Conservation (phyloP, 768 basidiomycete genomes). For the Lyophyllum shimeji region DNA sequence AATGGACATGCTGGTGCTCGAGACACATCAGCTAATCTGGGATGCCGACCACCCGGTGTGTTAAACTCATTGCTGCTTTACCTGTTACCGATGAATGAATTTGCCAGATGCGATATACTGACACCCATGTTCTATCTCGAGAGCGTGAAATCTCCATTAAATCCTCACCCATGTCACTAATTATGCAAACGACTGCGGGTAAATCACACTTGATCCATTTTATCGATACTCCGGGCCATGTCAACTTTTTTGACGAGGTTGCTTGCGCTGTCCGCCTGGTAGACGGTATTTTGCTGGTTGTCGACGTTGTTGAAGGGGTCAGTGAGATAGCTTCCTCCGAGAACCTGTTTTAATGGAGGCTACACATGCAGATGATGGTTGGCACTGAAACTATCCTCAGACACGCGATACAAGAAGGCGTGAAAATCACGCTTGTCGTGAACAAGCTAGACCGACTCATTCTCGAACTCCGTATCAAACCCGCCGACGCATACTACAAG, state of each 20-base stretch:
- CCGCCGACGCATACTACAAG: constrained; percentile 97
- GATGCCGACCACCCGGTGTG: constrained; percentile 87
- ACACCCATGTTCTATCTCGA: constrained; percentile 88
- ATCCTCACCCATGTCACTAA: constrained; percentile 93
- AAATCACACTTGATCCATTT: constrained; percentile 94
- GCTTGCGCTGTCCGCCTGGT: constrained; percentile 82
- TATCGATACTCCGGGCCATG: constrained; percentile 97
- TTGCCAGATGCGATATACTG: constrained; percentile 86
- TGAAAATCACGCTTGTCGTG: constrained; percentile 89
- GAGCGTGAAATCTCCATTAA: constrained; percentile 93
- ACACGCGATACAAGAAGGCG: constrained; percentile 85
- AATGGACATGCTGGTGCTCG: constrained; percentile 95
- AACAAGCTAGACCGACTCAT: constrained; percentile 99
- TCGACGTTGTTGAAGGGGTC: constrained; percentile 98
- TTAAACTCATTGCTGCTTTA: background rate
- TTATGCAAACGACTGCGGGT: constrained; percentile 79
- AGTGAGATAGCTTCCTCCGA: constrained; percentile 24
- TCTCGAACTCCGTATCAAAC: constrained; percentile 93
- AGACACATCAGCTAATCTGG: constrained; percentile 95
- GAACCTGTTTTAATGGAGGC: background rate
- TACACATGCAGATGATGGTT: constrained; percentile 72
- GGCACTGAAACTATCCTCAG: constrained; percentile 87
- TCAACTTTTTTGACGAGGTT: constrained; percentile 98
- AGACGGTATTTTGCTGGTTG: constrained; percentile 91
- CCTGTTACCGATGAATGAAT: constrained; percentile 9